Conservation (phyloP, 2,329 filamentous ascomycete genomes). For the Fusarium redolens region DNA sequence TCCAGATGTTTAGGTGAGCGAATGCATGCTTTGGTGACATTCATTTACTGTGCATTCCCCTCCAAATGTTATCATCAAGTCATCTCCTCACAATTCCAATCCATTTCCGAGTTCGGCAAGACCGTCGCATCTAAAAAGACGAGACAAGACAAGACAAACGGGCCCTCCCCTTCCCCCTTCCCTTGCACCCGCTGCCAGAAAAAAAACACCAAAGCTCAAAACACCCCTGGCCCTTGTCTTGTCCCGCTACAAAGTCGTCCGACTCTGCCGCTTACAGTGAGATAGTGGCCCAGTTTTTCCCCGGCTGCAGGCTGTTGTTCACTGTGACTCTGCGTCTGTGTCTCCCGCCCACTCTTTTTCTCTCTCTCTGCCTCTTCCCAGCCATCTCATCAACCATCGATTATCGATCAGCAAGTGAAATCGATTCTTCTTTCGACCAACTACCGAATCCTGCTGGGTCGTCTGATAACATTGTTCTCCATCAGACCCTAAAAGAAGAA, state of each 20-base stretch:
- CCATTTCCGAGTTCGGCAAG: not conserved
- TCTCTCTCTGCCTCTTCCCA: slow-evolving; percentile 1
- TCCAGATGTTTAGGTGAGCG: not conserved
- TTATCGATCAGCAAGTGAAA: slow-evolving; percentile 2
- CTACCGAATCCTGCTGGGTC: not conserved
- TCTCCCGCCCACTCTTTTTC: slow-evolving; percentile 15
- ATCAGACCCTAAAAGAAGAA: not conserved
- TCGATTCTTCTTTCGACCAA: slow-evolving; percentile 1
- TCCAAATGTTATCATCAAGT: not conserved
- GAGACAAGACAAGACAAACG: not conserved
- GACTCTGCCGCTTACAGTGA: slow-evolving; percentile 30
- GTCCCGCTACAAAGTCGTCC: slow-evolving; percentile 1
- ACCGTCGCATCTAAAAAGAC: not conserved
- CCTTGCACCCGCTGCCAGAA: not conserved
- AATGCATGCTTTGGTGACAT: not conserved
- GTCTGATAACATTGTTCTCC: not conserved
- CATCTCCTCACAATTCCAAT: slow-evolving; percentile 26
- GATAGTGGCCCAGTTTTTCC: slow-evolving; percentile 28
- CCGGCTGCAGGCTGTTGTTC: slow-evolving; percentile 23
- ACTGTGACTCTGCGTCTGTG: slow-evolving; percentile 8
- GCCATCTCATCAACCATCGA: slow-evolving; percentile 17
- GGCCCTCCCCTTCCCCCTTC: not conserved
- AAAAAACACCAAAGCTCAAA: not conserved
- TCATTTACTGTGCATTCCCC: not conserved
- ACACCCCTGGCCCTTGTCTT: slow-evolving; percentile 4